Base-by-base conservation (phyloP, 257 asterid genomes). In the Echites panduratus region DNA sequence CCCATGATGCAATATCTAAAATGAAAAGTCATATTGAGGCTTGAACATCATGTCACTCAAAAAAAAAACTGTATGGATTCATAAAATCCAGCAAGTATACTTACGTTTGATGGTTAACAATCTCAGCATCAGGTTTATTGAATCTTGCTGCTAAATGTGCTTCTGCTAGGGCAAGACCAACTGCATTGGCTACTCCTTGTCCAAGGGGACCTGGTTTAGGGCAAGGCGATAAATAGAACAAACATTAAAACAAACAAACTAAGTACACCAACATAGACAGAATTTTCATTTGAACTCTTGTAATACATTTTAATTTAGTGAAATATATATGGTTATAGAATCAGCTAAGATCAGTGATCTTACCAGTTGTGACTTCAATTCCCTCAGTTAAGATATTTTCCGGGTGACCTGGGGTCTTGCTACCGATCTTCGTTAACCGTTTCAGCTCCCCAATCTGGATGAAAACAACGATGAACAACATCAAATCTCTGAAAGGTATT, bases 181-280 rank as follows among this genome's bases (percentile, higher is more conserved):
- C 91, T 4, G 91, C 91, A 75, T 87, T 87, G 20, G 86, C 85
- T 7, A 87, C 85, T 13, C 89, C 89, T 83, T 85, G 91, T 68
- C 91, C 91, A 64, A 87, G 85, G 16, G 89, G 91, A 50, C 91
- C 91, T 87, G 54, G 58, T 67, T 53, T 53, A 9, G 14, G 53
- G 12, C 13, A 49, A 26, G 0, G 47, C 5, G 14, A 16, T 14
- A 32, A 64, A 73, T 27, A 71, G 32, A 16, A 68, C 8, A 17
- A n/a, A 27, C 26, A 68, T 27, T 11, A 45, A 49, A 9, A 24
- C 53, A 67, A 19, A 61, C 17, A 61, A 12, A 0, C 38, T 5
- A 49, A 24, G 6, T n/a, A 2, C 22, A 13, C n/a, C 2, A 1
- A 47, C 2, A 5, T n/a, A 2, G 29, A 26, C 26, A 47, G 2